A percentile compares a stretch with the other conserved stretches of the same genome.
Conservation (phyloP, 345 rosid species). For the Eucalyptus erythrocorys region DNA sequence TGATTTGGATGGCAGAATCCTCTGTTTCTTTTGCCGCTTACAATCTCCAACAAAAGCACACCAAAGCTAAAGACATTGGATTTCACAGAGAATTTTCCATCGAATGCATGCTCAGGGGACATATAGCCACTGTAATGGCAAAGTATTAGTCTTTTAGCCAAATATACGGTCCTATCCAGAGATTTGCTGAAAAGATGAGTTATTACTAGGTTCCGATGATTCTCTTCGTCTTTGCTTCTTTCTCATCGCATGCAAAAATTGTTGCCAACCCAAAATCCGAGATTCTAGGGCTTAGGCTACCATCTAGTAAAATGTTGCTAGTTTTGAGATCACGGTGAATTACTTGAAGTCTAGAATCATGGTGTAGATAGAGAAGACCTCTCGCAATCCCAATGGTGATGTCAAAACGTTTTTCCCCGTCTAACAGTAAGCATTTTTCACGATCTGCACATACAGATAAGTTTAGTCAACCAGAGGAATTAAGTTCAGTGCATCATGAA, state of each 20-base stretch:
- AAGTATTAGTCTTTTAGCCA: neutral
- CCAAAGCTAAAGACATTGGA: too few species aligned
- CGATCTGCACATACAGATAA: neutral
- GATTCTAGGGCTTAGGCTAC: neutral
- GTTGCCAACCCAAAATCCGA: neutral
- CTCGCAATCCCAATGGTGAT: neutral
- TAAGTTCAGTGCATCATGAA: too few species aligned
- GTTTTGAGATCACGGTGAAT: neutral
- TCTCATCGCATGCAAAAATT: neutral
- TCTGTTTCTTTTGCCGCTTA: too few species aligned
- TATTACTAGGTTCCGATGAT: neutral
- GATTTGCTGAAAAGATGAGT: rapidly evolving
- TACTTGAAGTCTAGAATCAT: neutral
- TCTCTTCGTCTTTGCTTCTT: neutral
- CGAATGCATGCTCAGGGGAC: neutral
- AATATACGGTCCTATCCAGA: too few species aligned
- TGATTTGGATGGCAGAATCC: too few species aligned
- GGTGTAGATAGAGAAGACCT: neutral
- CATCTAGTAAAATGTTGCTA: neutral
- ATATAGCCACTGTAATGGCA: neutral
- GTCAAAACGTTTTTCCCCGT: neutral
- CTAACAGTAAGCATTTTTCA: neutral
- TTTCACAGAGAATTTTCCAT: neutral
- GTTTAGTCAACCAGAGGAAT: too few species aligned
- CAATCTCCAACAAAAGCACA: too few species aligned